These are phyloP conservation scores for Syzygium jambos DNA, from an alignment of 345 rosid genomes.

Conservation along the genomic window DNA sequence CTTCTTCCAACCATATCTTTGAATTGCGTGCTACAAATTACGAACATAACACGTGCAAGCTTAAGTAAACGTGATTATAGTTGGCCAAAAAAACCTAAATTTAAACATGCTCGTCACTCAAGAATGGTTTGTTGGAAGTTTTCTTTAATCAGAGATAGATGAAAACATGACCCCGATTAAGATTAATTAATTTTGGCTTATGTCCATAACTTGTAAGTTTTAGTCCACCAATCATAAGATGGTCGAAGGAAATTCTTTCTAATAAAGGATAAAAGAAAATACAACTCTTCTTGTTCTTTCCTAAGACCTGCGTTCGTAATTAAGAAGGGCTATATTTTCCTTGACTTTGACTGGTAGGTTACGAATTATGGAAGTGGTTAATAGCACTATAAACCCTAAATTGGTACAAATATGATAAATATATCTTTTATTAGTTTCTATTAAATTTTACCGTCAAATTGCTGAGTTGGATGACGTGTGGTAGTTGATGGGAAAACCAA, in stretches of 20 bases:
- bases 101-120: background rate
- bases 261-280: no score
- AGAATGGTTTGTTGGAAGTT: background rate
- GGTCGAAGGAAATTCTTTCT: no score
- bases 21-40: background rate
- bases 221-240: no score
- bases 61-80: background rate
- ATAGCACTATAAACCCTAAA: no score
- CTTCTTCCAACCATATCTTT: background rate
- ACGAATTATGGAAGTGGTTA: no score
- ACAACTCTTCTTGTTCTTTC: no score
- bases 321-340: background rate
- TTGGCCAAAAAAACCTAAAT: background rate
- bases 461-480: no score
- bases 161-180: background rate
- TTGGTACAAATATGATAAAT: no score
- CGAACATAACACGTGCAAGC: background rate
- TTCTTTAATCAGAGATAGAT: background rate
- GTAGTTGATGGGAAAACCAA: no score
- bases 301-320: background rate
- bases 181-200: background rate
- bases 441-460: no score
- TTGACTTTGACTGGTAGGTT: background rate
- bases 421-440: no score
- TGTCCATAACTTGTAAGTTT: background rate